Evolutionary conservation across 176 grass and related monocot species (phyloP).

Genomic region (Thinopyrum elongatum): DNA sequence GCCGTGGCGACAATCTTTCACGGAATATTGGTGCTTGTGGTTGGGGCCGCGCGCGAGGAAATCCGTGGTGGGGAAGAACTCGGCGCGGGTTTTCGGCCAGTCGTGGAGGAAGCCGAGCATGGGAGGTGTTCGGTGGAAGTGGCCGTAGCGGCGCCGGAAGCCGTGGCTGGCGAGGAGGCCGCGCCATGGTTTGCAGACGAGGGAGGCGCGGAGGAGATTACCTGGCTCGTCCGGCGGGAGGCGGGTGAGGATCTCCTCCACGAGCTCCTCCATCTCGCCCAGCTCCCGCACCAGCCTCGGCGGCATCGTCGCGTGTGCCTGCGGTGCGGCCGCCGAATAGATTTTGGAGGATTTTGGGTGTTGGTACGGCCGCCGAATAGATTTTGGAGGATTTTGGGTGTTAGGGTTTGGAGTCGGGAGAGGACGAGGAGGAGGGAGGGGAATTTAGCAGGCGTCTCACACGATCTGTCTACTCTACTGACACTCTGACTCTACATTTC

Average conservation of each 20-base stretch:
- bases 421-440: too few relatives aligned
- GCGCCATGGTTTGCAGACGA: not conserved
- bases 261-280: not conserved
- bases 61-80: not conserved
- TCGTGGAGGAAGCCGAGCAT: not conserved
- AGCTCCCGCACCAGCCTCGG: not conserved
- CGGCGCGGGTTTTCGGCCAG: not conserved
- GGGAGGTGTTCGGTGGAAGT: not conserved
- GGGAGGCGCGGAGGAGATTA: not conserved
- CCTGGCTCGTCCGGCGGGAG: not conserved
- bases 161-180: not conserved
- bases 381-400: too few relatives aligned
- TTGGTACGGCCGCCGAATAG: too few relatives aligned
- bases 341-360: too few relatives aligned
- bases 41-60: not conserved
- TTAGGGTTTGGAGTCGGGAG: too few relatives aligned
- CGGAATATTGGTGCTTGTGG: not conserved
- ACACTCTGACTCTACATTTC: too few relatives aligned
- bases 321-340: not conserved
- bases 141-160: not conserved
- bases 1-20: not conserved
- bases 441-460: too few relatives aligned
- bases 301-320: not conserved
- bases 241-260: not conserved
- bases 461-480: too few relatives aligned